Evolutionary conservation across 495 filamentous ascomycete species (phyloP), one percentile per base, ranked within the genome.

Genomic region (Cudoniella acicularis): DNA sequence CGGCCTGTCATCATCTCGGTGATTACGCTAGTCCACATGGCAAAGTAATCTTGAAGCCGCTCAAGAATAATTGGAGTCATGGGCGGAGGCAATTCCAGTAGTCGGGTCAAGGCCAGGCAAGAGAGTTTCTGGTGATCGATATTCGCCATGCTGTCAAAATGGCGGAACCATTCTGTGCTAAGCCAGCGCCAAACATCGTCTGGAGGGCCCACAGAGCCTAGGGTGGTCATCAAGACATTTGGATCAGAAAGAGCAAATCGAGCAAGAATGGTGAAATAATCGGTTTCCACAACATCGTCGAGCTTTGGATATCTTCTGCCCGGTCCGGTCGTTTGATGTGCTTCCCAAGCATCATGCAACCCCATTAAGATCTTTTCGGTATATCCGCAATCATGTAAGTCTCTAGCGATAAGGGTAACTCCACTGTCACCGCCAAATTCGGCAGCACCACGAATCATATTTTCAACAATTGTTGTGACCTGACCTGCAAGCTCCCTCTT

Each of bases 201-300:
- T 17, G 72, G 49, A 52, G 70, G 62, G 2, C 67, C 74, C 24
- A 63, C 64, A 54, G 47, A 69, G 63, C 67, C 63, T 20, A 90
- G 69, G 49, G 87, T 81, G 21, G 78, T 81, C 11, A 83, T 70
- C 60, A 96, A 85, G 23, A 88, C 75, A 9, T 67, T 67, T 0
- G 92, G 87, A 53, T 84, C 84, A 10, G 83, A 83, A 13, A 95
- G 69, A 6, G 84, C 84, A 22, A 98, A 79, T 9, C 92, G 86
- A 10, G 92, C 86, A 1, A 98, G 79, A n/a, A 98, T 77, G 10
- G 79, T 79, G 60, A 94, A 86, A 72, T 94, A 96, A 69, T 96
- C 88, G 0, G 85, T 88, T 64, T 96, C 81, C 4, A 86, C 83
- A 24, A 89, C 75, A 22, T 82, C 79, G 59, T 85, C 85, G 46